Percentiles rank a stretch among this genome's conserved stretches.
Conservation (phyloP, 108 stramenopile genomes). For the Mediolabrus comicus region DNA sequence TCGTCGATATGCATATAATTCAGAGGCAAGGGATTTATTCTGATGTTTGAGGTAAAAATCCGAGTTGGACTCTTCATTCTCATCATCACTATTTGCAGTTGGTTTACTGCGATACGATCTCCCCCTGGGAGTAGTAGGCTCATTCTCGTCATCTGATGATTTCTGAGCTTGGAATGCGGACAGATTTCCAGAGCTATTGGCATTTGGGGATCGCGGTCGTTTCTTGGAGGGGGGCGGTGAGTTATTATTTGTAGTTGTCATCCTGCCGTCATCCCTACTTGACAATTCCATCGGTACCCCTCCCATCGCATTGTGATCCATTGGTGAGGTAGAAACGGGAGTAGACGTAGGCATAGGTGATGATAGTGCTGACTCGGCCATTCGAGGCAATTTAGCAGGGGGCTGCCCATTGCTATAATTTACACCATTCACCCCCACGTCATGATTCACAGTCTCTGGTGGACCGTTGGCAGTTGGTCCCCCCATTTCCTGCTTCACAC, state of each 20-base stretch:
- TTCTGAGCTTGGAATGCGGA: constrained; percentile 9
- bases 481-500: constrained; percentile 65
- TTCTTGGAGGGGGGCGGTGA: constrained; percentile 19
- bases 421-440: constrained; percentile 1
- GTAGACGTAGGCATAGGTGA: background rate
- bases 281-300: constrained; percentile 5
- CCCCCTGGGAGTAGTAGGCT: constrained; percentile 27
- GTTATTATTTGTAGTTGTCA: background rate
- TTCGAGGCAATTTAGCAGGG: constrained; percentile 4
- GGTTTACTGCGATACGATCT: constrained; percentile 20
- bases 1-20: constrained; percentile 61
- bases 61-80: constrained; percentile 49
- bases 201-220: constrained; percentile 31
- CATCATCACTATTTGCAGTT: constrained; percentile 47
- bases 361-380: background rate
- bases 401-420: constrained; percentile 3
- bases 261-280: background rate
- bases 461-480: constrained; percentile 9
- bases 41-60: constrained; percentile 78
- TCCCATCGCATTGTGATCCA: background rate
- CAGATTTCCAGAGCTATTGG: constrained; percentile 21
- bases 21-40: constrained; percentile 73
- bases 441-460: constrained; percentile 10
- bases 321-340: constrained; percentile 14
- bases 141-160: background rate